Evolutionary conservation across 768 basidiomycete genomes (phyloP).

Genomic region (Pleurotus salmoneostramineus): DNA sequence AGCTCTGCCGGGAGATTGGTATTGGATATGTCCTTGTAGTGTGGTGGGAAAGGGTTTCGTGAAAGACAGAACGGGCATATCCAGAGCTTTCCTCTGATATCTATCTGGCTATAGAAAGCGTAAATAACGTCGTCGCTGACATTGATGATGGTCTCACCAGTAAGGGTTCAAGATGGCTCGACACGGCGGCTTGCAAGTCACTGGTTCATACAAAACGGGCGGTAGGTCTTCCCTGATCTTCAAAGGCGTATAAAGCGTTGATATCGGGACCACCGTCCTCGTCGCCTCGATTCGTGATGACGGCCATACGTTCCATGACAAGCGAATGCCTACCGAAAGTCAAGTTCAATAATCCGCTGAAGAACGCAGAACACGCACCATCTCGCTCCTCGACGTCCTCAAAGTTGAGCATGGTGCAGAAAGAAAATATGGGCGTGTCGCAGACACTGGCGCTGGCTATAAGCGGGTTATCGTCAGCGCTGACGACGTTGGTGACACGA

Average conservation of each 20-base stretch:
- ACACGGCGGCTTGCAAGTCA: slow-evolving; percentile 97
- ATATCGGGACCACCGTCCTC: slow-evolving; percentile 95
- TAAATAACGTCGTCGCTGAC: slow-evolving; percentile 3
- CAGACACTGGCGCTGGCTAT: slow-evolving; percentile 10
- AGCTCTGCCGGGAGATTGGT: slow-evolving; percentile 96
- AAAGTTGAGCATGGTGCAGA: slow-evolving; percentile 67
- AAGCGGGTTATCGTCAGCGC: too few species aligned
- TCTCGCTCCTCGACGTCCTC: slow-evolving; percentile 98
- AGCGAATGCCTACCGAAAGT: slow-evolving; percentile 65
- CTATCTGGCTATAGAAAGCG: slow-evolving; percentile 74
- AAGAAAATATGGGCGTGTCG: slow-evolving; percentile 20
- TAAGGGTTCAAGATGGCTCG: slow-evolving; percentile 97
- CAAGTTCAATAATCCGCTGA: background rate
- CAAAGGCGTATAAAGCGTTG: slow-evolving; percentile 95
- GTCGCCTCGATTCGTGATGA: slow-evolving; percentile 98
- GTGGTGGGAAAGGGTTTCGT: slow-evolving; percentile 94
- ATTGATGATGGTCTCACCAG: slow-evolving; percentile 57
- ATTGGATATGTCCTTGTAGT: slow-evolving; percentile 98
- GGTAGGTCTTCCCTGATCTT: slow-evolving; percentile 93
- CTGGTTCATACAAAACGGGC: slow-evolving; percentile 95
- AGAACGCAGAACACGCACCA: slow-evolving; percentile 45
- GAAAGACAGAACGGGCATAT: slow-evolving; percentile 98
- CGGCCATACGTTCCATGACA: slow-evolving; percentile 99
- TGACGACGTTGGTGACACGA: background rate
- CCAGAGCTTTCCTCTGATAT: slow-evolving; percentile 98